phyloP scores from a whole-genome alignment of 139 green algal species.

The Limnomonas spitsbergensis region DNA sequence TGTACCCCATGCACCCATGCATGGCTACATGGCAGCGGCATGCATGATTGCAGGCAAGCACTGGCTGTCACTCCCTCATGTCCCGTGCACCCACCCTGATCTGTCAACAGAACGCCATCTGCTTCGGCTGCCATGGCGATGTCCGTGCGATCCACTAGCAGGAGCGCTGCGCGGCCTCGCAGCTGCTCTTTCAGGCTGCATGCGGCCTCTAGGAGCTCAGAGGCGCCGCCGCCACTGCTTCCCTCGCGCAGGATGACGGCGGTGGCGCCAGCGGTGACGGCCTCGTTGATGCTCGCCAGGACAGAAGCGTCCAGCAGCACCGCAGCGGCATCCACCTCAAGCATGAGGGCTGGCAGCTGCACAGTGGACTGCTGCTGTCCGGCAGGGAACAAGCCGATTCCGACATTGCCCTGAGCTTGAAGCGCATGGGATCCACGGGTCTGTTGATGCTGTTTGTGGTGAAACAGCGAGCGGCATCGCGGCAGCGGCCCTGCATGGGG shows the following conservation, averaged over 20 bases:
- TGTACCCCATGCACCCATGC: too few relatives aligned
- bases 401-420: neutral
- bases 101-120: conserved; percentile 82
- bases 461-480: too few relatives aligned
- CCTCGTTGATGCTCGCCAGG: neutral
- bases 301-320: conserved; percentile 18
- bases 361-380: conserved; percentile 64
- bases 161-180: conserved; percentile 68
- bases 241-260: conserved; percentile 51
- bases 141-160: conserved; percentile 84
- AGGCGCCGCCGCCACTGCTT: conserved; percentile 24
- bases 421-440: too few relatives aligned
- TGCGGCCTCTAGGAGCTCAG: conserved; percentile 78
- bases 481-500: too few relatives aligned
- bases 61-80: too few relatives aligned
- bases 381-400: conserved; percentile 52
- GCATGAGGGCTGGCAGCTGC: conserved; percentile 64
- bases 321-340: conserved; percentile 46
- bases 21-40: too few relatives aligned
- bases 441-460: too few relatives aligned
- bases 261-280: conserved; percentile 1
- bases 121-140: conserved; percentile 78
- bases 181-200: conserved; percentile 65
- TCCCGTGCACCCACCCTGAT: too few relatives aligned
- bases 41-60: too few relatives aligned